Evolutionary conservation across 371 early-diverging fungal species (phyloP), one percentile per base, ranked within the genome.

Genomic region (Mucor saturninus): DNA sequence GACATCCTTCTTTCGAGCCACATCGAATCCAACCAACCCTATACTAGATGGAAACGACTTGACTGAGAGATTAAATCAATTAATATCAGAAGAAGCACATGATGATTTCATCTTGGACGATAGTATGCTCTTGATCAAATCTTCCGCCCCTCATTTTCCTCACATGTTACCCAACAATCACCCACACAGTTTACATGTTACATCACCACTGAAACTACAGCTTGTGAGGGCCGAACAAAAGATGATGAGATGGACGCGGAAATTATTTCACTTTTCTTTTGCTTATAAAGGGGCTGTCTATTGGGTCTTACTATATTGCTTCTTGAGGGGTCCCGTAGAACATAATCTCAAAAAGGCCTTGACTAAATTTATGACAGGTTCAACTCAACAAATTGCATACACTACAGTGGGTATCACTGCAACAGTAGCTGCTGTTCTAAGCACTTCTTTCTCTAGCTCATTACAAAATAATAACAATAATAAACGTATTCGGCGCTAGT

Each of bases 311-410:
- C 46, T 79, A 0, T 79, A 79, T 42, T 59, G 76, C 14, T 69
- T 79, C 35, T 46, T 79, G 10, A 67, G 80, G 29, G 80, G 80
- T 2, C 80, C 80, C 4, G 73, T 76, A 3, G 80, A 79, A 46
- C 64, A 69, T 37, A 68, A 58, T 8, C 29, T 79, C 5, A 63
- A 68, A 35, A 71, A 67, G 39, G 50, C 68, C 3, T 38, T 79
- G 43, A 59, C 67, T 11, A 72, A 64, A 29, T 26, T 75, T 13
- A 28, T 79, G 40, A 40, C 62, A 4, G 43, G 43, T 32, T 37
- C 55, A 5, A 58, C 73, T 3, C 71, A 67, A 40, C 67, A 66
- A 13, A 61, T 79, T 21, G 54, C 68, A 5, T 78, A 78, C 45
- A 71, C 79, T 42, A 75, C 79, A 0, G 54, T 75, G 32, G 79